phyloP scores from a whole-genome alignment of 768 basidiomycete species.

The Multifurca ochricompacta region DNA sequence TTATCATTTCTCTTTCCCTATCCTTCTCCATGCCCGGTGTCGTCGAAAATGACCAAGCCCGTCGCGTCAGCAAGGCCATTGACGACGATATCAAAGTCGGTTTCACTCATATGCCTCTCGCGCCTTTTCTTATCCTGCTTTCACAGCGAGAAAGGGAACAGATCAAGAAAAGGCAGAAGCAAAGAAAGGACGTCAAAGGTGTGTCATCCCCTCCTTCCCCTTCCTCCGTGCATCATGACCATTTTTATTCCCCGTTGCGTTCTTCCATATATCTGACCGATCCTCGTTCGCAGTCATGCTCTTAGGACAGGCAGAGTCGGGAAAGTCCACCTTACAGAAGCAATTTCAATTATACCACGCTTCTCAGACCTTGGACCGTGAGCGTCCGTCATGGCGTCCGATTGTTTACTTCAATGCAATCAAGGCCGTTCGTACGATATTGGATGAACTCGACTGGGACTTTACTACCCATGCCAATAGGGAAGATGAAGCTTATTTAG shows the following conservation, averaged over 20 bases:
- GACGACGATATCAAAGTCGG: conserved; percentile 50
- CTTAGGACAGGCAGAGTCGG: conserved; percentile 69
- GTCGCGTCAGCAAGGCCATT: conserved; percentile 42
- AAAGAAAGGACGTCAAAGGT: conserved; percentile 50
- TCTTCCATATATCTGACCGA: not conserved
- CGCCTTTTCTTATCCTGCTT: not conserved
- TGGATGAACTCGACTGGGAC: conserved; percentile 24
- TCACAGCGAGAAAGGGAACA: conserved; percentile 39
- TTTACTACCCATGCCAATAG: conserved; percentile 13
- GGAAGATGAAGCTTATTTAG: conserved; percentile 17
- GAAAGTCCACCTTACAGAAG: conserved; percentile 79
- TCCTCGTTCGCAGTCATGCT: conserved; percentile 46
- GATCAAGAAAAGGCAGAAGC: conserved; percentile 37
- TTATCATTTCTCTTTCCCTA: not conserved
- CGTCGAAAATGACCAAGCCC: conserved; percentile 36
- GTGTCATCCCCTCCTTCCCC: not conserved
- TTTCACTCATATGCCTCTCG: not conserved
- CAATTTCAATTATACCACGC: conserved; percentile 81
- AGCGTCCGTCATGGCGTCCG: conserved; percentile 37
- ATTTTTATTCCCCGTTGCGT: not conserved
- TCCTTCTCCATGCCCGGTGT: conserved; percentile 14
- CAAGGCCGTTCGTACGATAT: conserved; percentile 22
- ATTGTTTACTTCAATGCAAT: conserved; percentile 46
- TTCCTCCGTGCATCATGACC: not conserved
- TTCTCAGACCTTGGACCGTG: conserved; percentile 33